A percentile compares a stretch with the other conserved stretches of the same genome.
These are phyloP conservation scores for Geranium rotundifolium DNA, from an alignment of 345 rosid species.

Conservation along the genomic window DNA sequence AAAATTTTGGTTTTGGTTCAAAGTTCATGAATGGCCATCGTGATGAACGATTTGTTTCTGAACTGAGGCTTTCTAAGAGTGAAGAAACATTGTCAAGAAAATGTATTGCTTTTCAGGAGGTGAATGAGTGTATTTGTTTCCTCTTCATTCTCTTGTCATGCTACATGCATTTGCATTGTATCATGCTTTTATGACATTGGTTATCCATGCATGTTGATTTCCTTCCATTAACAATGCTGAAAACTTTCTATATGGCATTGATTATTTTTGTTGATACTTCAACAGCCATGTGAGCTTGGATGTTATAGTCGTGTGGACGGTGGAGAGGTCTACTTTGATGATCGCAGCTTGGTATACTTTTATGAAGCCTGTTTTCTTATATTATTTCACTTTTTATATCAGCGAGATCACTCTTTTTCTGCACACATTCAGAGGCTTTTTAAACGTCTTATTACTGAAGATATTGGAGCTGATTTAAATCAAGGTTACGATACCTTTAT, in stretches of 20 bases:
- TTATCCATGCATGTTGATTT: not conserved
- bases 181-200: not conserved
- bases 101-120: conserved; percentile 79
- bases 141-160: not conserved
- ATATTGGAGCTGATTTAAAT: conserved; percentile 85
- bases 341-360: conserved; percentile 62
- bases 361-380: conserved; percentile 6
- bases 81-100: conserved; percentile 86
- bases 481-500: conserved; percentile 81
- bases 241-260: too few species aligned
- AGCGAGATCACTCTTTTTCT: conserved; percentile 14
- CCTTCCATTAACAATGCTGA: too few species aligned
- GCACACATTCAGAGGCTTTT: conserved; percentile 60
- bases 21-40: conserved; percentile 65
- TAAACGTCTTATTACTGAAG: conserved; percentile 64
- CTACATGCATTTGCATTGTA: not conserved
- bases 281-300: conserved; percentile 83
- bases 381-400: not conserved
- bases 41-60: conserved; percentile 88
- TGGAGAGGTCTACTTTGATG: conserved; percentile 75
- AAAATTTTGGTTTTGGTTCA: conserved; percentile 55
- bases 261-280: not conserved
- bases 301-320: conserved; percentile 84
- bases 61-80: conserved; percentile 69
- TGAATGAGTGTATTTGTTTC: conserved; percentile 11